Conservation (phyloP, 306 rosid species). For the Acacia acuminata region DNA sequence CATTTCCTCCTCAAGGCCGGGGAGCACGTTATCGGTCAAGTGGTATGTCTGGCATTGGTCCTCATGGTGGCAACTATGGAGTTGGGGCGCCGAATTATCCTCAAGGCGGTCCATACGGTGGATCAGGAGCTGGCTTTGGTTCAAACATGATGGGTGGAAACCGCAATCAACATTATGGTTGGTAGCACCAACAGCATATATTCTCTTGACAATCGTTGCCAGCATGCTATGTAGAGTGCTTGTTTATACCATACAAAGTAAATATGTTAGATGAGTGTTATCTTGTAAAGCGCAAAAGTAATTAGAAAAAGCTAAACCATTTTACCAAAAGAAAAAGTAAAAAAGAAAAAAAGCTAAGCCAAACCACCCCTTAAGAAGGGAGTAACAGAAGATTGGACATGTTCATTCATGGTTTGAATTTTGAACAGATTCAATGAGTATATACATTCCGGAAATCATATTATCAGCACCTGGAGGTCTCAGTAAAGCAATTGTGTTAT, state of each 20-base stretch:
- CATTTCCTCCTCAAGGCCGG: conserved; percentile 68
- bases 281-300: too few relatives aligned
- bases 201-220: background rate
- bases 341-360: too few relatives aligned
- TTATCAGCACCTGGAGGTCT: background rate
- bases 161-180: conserved; percentile 46
- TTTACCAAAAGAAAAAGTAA: too few relatives aligned
- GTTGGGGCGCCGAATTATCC: conserved; percentile 55
- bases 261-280: too few relatives aligned
- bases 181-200: background rate
- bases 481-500: background rate
- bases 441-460: conserved; percentile 4
- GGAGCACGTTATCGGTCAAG: conserved; percentile 63
- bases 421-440: background rate
- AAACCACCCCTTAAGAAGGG: background rate
- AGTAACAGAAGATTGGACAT: background rate
- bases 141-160: conserved; percentile 50
- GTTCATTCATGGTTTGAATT: background rate
- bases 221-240: background rate
- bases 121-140: conserved; percentile 53
- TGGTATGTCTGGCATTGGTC: conserved; percentile 59
- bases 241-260: too few relatives aligned
- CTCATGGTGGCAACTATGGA: conserved; percentile 62
- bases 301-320: too few relatives aligned
- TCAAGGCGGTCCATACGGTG: conserved; percentile 55